Conservation (phyloP, 345 rosid genomes). For the Gossypioides kirkii region DNA sequence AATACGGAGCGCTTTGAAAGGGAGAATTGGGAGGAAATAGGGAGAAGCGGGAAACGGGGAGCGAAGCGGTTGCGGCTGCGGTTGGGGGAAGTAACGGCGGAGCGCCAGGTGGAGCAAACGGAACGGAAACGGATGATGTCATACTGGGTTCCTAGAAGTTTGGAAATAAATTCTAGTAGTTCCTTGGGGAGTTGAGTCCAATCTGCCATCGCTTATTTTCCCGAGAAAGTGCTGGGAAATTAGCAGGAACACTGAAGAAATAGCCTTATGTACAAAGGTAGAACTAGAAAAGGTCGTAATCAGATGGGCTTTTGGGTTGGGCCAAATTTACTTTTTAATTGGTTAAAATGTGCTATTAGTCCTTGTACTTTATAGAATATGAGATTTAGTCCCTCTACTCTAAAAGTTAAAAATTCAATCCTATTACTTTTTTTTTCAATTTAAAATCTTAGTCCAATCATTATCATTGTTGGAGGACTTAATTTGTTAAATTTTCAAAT, state of each 20-base stretch:
- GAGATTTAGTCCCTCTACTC: too few species aligned
- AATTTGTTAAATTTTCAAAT: too few species aligned
- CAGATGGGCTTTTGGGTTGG: neutral
- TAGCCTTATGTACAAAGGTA: neutral
- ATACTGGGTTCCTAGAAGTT: slow-evolving; percentile 40
- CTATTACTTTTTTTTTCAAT: too few species aligned
- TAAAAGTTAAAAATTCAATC: too few species aligned
- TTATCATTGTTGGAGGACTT: too few species aligned
- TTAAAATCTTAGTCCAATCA: too few species aligned
- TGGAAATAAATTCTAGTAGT: slow-evolving; percentile 50
- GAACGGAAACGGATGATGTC: slow-evolving; percentile 74
- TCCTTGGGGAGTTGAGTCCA: slow-evolving; percentile 73
- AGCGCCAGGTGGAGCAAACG: slow-evolving; percentile 79
- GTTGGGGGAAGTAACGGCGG: slow-evolving; percentile 37
- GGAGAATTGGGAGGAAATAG: slow-evolving; percentile 51
- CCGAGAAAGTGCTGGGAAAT: slow-evolving; percentile 6
- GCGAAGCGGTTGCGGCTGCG: slow-evolving; percentile 33
- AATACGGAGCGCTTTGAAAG: slow-evolving; percentile 63
- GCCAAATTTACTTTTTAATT: neutral
- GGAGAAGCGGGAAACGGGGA: slow-evolving; percentile 47
- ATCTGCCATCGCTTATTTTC: slow-evolving; percentile 43
- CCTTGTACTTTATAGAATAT: too few species aligned
- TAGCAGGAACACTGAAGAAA: neutral
- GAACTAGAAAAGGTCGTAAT: too few species aligned
- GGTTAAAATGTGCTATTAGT: too few species aligned